Evolutionary conservation across 805 yeast species (phyloP), one percentile per base, ranked within the genome.

Genomic region (Ogataea naganishii): DNA sequence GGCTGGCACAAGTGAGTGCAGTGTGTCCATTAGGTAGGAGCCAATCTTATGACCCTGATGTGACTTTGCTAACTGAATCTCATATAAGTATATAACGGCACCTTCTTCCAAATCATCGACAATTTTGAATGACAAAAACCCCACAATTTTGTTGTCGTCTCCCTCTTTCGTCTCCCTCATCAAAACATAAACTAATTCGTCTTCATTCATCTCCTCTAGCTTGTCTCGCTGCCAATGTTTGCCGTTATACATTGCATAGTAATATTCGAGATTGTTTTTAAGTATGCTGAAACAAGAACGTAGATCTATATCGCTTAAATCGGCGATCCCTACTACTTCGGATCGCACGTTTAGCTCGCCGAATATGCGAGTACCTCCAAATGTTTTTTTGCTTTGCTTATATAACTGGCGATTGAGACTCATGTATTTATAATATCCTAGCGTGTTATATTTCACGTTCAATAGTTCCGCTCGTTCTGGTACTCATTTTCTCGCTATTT

Each of bases 31-130:
- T n/a, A 73, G 37, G 8, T 12, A 12, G 0, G 60, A 27, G 0
- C 81, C 82, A 1, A 64, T 17, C 7, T 49, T 41, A 3, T 26
- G 21, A 1, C 52, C 50, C 27, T 71, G 69, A 33, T 37, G 56
- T 8, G 27, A 11, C 2, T 57, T 54, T 2, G 33, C 18, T 0
- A 75, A 47, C 32, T 75, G 82, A 21, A 75, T 66, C 43, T 75
- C 82, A 39, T 71, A 75, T 7, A 75, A 51, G 39, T 74, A 75
- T 7, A 75, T 33, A 11, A 64, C 65, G n/a, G n/a, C n/a, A 28
- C 56, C 47, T 6, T 43, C 36, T 7, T 48, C 62, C 18, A 55
- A 52, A 29, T 69, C 73, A 7, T 37, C 20, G 1, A 69, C 63
- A n/a, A 66, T 31, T 38, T 61, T 60, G 31, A 70, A 44, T 1